Percentiles rank a stretch among this genome's conserved stretches.
Conservation (phyloP, 2,329 filamentous ascomycete species). For the Truncatella angustata region DNA sequence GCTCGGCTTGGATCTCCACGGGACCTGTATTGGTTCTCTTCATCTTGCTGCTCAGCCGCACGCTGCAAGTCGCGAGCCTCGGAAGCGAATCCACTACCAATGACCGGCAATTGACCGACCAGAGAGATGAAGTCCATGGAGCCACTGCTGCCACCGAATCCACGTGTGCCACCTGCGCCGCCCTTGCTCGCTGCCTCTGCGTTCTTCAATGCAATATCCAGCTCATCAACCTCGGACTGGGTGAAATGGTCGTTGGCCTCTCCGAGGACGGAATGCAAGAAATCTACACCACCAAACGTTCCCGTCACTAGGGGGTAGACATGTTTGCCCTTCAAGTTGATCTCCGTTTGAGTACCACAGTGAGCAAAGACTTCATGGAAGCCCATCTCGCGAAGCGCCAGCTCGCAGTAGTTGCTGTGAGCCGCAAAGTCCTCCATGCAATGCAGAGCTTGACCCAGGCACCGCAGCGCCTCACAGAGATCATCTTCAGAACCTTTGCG, state of each 20-base stretch:
- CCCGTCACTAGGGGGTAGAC: conserved; percentile 74
- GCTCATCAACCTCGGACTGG: conserved; percentile 79
- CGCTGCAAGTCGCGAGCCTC: conserved; percentile 66
- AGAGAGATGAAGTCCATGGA: conserved; percentile 66
- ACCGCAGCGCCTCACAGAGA: conserved; percentile 76
- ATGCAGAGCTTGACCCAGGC: conserved; percentile 73
- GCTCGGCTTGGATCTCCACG: conserved; percentile 35
- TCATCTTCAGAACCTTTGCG: conserved; percentile 69
- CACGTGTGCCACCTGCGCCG: conserved; percentile 34
- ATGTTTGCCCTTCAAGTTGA: conserved; percentile 63
- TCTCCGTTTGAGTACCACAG: conserved; percentile 64
- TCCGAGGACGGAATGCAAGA: conserved; percentile 74
- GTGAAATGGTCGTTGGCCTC: conserved; percentile 83
- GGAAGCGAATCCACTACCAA: conserved; percentile 62
- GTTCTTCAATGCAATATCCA: conserved; percentile 71
- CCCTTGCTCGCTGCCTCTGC: conserved; percentile 52
- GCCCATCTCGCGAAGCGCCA: conserved; percentile 71
- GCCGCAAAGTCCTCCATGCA: conserved; percentile 78
- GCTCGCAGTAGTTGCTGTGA: conserved; percentile 81
- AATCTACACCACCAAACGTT: conserved; percentile 79
- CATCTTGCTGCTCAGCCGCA: conserved; percentile 62
- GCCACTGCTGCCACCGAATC: conserved; percentile 39
- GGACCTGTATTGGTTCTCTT: conserved; percentile 24
- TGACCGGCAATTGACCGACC: conserved; percentile 71
- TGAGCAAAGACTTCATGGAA: conserved; percentile 70